Percentiles rank a stretch among this genome's conserved stretches.
Evolutionary conservation across 2,329 filamentous ascomycete genomes (phyloP).

Genomic region (Fusarium poae): DNA sequence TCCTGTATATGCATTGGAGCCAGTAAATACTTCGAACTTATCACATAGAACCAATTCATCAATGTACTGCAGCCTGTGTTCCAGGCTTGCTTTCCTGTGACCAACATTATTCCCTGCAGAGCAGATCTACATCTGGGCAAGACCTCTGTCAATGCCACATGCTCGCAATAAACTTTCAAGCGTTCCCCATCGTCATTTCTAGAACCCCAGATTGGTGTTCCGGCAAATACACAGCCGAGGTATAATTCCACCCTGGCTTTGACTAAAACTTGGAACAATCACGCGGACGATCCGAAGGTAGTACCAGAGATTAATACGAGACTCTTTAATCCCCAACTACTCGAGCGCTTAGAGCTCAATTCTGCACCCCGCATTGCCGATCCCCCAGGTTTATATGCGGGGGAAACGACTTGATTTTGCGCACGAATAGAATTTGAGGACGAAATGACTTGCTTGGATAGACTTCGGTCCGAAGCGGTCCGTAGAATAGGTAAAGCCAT

Average conservation of each 20-base stretch:
- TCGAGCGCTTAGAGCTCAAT: constrained; percentile 25
- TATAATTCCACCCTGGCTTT: not conserved
- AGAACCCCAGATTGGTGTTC: not conserved
- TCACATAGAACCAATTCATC: not conserved
- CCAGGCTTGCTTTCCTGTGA: not conserved
- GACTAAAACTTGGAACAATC: not conserved
- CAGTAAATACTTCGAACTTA: constrained; percentile 18
- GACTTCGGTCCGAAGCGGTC: constrained; percentile 14
- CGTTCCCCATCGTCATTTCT: not conserved
- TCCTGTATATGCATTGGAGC: constrained; percentile 15
- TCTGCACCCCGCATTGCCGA: constrained; percentile 25
- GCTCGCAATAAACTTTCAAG: not conserved
- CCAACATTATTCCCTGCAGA: too few species aligned
- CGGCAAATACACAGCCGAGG: not conserved
- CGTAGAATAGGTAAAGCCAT: not conserved
- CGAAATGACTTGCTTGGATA: not conserved
- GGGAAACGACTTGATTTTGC: constrained; percentile 4
- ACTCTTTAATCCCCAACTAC: not conserved
- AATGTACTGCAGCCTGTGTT: not conserved
- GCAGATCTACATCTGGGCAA: not conserved
- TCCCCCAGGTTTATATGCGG: constrained; percentile 23
- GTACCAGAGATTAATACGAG: constrained; percentile 1
- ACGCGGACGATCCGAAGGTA: constrained; percentile 7
- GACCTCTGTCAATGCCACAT: not conserved
- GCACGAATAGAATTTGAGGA: constrained; percentile 25